Evolutionary conservation across 2,329 filamentous ascomycete species (phyloP).

Genomic region (Penicillium palitans): DNA sequence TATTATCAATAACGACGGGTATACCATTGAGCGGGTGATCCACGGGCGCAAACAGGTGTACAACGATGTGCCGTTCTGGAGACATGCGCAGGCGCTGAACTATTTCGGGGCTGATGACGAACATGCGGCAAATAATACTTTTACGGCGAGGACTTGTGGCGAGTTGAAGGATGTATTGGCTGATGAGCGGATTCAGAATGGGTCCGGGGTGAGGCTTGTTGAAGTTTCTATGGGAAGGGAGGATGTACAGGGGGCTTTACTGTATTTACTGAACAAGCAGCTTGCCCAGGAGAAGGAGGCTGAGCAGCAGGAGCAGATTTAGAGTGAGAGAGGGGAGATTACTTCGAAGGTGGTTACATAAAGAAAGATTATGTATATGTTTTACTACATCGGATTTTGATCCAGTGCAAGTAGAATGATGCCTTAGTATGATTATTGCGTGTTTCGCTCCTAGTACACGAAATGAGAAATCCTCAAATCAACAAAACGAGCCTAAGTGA

Average conservation of each 20-base stretch:
- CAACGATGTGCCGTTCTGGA: conserved; percentile 57
- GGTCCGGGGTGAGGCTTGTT: conserved; percentile 43
- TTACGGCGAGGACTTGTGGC: conserved; percentile 46
- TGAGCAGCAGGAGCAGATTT: conserved; percentile 1
- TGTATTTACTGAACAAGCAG: conserved; percentile 35
- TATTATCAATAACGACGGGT: conserved; percentile 61
- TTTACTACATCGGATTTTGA: background rate
- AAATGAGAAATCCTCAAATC: conserved; percentile 8
- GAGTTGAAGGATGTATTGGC: conserved; percentile 47
- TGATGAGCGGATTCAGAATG: conserved; percentile 39
- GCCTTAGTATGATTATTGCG: conserved; percentile 22
- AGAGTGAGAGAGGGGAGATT: background rate
- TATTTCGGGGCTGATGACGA: conserved; percentile 50
- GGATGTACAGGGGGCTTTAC: conserved; percentile 38
- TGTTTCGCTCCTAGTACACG: conserved; percentile 14
- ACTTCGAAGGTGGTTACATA: background rate
- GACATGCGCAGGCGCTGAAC: conserved; percentile 50
- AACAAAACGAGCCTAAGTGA: conserved; percentile 12
- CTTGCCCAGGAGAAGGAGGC: conserved; percentile 29
- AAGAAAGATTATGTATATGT: background rate
- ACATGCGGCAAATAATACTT: conserved; percentile 43
- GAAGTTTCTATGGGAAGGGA: conserved; percentile 45
- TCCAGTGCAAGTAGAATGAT: conserved; percentile 6
- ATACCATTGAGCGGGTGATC: conserved; percentile 60
- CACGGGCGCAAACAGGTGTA: conserved; percentile 56